Conservation (phyloP, 345 rosid genomes). For the Rhodamnia rubescens region DNA sequence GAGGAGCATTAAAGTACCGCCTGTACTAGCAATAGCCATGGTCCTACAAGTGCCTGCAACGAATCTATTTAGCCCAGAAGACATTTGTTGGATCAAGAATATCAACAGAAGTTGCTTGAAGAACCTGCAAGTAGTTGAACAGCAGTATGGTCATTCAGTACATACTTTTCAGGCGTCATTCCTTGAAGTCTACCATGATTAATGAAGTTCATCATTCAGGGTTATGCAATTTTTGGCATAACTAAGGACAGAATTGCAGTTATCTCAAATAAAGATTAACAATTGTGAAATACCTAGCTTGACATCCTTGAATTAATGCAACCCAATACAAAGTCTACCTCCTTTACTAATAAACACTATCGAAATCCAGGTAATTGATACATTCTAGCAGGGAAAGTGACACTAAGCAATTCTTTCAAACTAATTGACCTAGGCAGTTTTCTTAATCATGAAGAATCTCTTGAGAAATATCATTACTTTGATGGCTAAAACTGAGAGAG, state of each 20-base stretch:
- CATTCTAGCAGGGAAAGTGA: not conserved
- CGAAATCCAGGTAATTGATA: not conserved
- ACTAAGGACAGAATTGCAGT: not conserved
- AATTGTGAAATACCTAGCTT: not conserved
- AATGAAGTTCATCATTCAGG: not conserved
- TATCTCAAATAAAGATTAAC: not conserved
- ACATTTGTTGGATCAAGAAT: slow-evolving; percentile 74
- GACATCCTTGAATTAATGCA: not conserved
- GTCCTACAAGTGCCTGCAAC: slow-evolving; percentile 61
- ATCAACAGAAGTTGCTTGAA: slow-evolving; percentile 61
- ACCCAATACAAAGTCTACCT: not conserved
- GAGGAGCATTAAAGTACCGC: slow-evolving; percentile 54
- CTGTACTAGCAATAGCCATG: slow-evolving; percentile 62
- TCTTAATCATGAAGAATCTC: not conserved
- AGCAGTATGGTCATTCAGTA: not conserved
- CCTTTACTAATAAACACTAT: not conserved
- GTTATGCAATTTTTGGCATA: not conserved
- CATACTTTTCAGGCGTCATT: not conserved
- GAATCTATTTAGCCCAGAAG: slow-evolving; percentile 52
- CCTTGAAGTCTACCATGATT: not conserved
- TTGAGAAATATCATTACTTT: not conserved
- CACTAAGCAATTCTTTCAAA: not conserved
- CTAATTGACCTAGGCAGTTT: not conserved
- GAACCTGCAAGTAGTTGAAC: slow-evolving; percentile 37
- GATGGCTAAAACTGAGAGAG: not conserved